Conservation (phyloP, 140 eudicot species). For the Stevia rebaudiana region DNA sequence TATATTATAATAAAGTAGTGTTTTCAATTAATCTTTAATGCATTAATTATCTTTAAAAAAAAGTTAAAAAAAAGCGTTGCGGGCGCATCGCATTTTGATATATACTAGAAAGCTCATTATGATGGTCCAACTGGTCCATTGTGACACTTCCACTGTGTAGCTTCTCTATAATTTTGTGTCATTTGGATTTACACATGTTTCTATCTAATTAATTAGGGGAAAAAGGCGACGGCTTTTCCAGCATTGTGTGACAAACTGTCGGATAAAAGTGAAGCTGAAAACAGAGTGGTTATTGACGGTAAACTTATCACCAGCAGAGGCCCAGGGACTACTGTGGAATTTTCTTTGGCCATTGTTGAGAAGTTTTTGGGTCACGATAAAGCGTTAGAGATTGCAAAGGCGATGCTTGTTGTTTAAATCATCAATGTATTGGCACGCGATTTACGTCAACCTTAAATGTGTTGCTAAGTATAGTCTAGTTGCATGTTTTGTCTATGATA, state of each 20-base stretch:
- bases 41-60: no score
- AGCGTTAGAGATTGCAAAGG: constrained; percentile 71
- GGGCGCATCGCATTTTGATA: no score
- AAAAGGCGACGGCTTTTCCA: constrained; percentile 96
- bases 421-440: background rate
- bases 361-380: constrained; percentile 67
- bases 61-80: background rate
- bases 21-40: no score
- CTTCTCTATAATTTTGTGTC: constrained; percentile 1
- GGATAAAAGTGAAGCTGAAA: constrained; percentile 61
- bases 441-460: background rate
- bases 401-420: constrained; percentile 46
- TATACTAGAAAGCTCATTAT: no score
- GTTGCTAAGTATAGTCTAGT: constrained; percentile 13
- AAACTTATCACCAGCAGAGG: constrained; percentile 91
- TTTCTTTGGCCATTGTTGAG: constrained; percentile 74
- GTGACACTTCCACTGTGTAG: background rate
- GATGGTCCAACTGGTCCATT: no score
- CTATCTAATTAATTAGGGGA: constrained; percentile 45
- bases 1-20: no score
- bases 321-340: constrained; percentile 88
- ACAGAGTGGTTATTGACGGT: constrained; percentile 83
- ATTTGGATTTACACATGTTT: background rate
- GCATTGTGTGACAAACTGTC: constrained; percentile 81
- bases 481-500: constrained; percentile 12